Conservation (phyloP, 768 basidiomycete genomes). For the Tulasnella sp. region DNA sequence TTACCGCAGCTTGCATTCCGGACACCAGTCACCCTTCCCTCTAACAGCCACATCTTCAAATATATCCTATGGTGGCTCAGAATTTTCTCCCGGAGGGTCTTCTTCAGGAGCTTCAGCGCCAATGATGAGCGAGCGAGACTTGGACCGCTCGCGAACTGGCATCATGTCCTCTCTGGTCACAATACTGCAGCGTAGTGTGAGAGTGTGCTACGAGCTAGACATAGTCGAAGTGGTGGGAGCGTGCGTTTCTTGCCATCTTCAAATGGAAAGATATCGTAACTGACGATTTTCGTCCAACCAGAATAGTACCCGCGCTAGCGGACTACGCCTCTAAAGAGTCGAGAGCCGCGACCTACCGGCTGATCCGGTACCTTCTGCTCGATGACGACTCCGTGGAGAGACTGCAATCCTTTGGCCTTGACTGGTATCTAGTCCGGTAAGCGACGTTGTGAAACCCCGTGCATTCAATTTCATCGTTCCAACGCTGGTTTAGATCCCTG, state of each 20-base stretch:
- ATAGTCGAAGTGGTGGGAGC: conserved; percentile 58
- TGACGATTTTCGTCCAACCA: conserved; percentile 26
- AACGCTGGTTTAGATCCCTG: conserved; percentile 44
- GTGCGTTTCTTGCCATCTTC: conserved; percentile 35
- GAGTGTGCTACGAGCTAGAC: conserved; percentile 66
- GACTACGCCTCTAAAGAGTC: conserved; percentile 62
- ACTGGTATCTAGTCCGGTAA: conserved; percentile 87
- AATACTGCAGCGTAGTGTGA: conserved; percentile 55
- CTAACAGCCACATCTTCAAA: too few species aligned
- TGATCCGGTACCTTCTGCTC: conserved; percentile 67
- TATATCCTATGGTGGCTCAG: too few species aligned
- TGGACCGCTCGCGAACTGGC: conserved; percentile 47
- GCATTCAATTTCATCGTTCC: background rate
- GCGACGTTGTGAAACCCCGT: conserved; percentile 16
- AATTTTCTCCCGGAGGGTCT: conserved; percentile 24
- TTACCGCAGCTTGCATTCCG: too few species aligned
- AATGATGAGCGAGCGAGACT: conserved; percentile 24
- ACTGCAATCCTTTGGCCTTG: conserved; percentile 42
- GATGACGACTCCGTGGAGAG: conserved; percentile 58
- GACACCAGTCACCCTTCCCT: conserved; percentile 26
- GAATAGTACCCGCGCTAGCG: conserved; percentile 66
- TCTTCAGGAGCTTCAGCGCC: conserved; percentile 18
- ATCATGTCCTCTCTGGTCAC: conserved; percentile 52
- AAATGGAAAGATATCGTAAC: background rate
- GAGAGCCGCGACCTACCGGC: conserved; percentile 71